Percentiles rank a stretch among this genome's conserved stretches.
Evolutionary conservation across 202 grass and related monocot species (phyloP).

Genomic region (Cymbopogon flexuosus): DNA sequence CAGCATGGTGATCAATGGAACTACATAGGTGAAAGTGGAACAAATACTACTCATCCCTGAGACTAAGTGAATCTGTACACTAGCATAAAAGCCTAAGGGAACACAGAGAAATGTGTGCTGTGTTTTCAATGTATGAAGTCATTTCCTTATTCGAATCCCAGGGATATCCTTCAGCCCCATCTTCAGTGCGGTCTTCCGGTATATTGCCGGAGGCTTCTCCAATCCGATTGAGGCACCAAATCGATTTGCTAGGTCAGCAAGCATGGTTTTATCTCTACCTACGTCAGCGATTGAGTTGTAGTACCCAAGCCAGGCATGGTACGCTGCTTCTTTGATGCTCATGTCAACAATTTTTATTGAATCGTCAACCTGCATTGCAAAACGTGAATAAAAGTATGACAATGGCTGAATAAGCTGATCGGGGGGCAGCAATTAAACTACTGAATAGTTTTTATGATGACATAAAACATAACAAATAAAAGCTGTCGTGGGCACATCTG

Average conservation of each 20-base stretch:
- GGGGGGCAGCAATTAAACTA: not conserved
- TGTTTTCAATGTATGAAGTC: not conserved
- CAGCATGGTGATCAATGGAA: not conserved
- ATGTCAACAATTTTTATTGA: slow-evolving; percentile 73
- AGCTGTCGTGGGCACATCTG: not conserved
- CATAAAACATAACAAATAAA: not conserved
- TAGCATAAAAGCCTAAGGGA: not conserved
- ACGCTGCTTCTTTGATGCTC: slow-evolving; percentile 87
- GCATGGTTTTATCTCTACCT: slow-evolving; percentile 65
- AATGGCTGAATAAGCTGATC: not conserved
- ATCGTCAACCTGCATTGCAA: slow-evolving; percentile 57
- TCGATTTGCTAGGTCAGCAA: slow-evolving; percentile 68
- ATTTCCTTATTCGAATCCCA: slow-evolving; percentile 85
- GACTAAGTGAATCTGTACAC: not conserved
- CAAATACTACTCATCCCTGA: not conserved
- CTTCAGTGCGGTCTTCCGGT: slow-evolving; percentile 75
- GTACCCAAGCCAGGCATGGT: slow-evolving; percentile 87
- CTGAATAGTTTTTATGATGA: not conserved
- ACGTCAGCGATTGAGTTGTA: slow-evolving; percentile 72
- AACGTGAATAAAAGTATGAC: not conserved
- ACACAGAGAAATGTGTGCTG: not conserved
- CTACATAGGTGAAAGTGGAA: not conserved
- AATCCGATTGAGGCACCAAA: slow-evolving; percentile 69
- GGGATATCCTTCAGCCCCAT: slow-evolving; percentile 88
- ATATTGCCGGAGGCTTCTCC: slow-evolving; percentile 62